A percentile compares a stretch with the other conserved stretches of the same genome.
phyloP scores from a whole-genome alignment of 225 moss, liverwort and hornwort genomes.

The Pseudisothecium myosuroides region DNA sequence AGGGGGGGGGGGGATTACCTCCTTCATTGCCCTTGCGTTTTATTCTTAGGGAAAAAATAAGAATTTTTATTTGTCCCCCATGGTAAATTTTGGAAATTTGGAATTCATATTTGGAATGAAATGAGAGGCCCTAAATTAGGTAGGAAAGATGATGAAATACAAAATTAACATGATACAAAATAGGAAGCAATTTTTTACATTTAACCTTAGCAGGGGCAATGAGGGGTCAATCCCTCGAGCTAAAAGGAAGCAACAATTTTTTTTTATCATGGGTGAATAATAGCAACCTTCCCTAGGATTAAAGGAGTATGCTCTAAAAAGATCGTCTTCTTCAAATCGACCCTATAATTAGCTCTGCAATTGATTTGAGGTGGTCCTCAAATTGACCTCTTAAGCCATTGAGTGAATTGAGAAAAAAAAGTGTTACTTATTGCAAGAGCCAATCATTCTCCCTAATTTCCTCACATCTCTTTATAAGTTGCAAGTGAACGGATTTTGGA shows the following conservation, averaged over 20 bases:
- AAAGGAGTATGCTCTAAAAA: too few species aligned
- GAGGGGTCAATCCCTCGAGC: too few species aligned
- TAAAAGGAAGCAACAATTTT: neutral
- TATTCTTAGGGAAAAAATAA: accelerated
- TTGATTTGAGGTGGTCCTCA: too few species aligned
- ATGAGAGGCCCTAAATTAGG: accelerated
- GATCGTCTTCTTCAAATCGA: too few species aligned
- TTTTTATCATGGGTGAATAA: neutral
- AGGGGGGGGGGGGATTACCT: accelerated
- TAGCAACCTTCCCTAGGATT: neutral
- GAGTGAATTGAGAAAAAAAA: too few species aligned
- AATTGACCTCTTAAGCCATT: too few species aligned
- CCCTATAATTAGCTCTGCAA: too few species aligned
- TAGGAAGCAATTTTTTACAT: neutral
- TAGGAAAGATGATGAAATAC: too few species aligned
- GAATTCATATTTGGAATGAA: neutral
- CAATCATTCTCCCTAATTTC: too few species aligned
- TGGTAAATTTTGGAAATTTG: neutral
- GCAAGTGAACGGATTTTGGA: too few species aligned
- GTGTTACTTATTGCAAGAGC: too few species aligned
- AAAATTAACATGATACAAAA: neutral
- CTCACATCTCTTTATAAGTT: too few species aligned
- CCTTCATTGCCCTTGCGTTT: accelerated
- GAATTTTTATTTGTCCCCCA: neutral
- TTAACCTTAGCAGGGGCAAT: neutral